Evolutionary conservation across 169 alveolate genomes (phyloP).

Genomic region (Theileria sp.): DNA sequence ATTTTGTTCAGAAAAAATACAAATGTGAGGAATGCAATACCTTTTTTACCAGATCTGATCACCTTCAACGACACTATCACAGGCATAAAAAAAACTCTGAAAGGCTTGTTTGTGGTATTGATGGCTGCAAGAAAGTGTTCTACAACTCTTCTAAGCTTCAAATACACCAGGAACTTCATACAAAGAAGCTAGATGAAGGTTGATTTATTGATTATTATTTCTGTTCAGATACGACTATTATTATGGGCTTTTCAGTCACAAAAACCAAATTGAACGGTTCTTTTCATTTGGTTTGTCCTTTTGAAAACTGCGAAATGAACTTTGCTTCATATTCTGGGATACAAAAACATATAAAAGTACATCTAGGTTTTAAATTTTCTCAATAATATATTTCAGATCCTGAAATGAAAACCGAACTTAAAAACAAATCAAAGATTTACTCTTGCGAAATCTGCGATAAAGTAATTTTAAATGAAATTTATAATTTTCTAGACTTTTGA

Average conservation of each 20-base stretch:
- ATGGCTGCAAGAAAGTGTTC: slow-evolving; percentile 42
- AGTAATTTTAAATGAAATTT: neutral
- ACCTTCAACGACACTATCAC: slow-evolving; percentile 64
- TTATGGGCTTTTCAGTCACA: slow-evolving; percentile 42
- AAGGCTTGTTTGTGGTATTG: slow-evolving; percentile 53
- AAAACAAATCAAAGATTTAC: neutral
- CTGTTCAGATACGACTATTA: slow-evolving; percentile 8
- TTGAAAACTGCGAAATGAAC: slow-evolving; percentile 16
- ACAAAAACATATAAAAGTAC: slow-evolving; percentile 28
- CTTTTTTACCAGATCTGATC: slow-evolving; percentile 69
- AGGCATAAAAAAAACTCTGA: slow-evolving; percentile 45
- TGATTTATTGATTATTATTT: neutral
- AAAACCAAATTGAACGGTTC: slow-evolving; percentile 10
- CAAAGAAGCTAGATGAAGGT: slow-evolving; percentile 38
- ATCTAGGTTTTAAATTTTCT: slow-evolving; percentile 5
- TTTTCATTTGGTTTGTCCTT: slow-evolving; percentile 36
- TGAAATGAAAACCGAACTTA: neutral
- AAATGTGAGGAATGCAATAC: slow-evolving; percentile 57
- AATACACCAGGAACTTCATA: slow-evolving; percentile 31
- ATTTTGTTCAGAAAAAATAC: slow-evolving; percentile 33
- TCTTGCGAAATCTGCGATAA: slow-evolving; percentile 11
- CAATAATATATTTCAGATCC: slow-evolving; percentile 5
- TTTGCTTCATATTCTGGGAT: slow-evolving; percentile 61
- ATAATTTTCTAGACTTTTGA: slow-evolving; percentile 13
- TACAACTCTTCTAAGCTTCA: neutral